Base-by-base conservation (phyloP, 1,284 basidiomycete genomes). In the Malassezia psittaci region DNA sequence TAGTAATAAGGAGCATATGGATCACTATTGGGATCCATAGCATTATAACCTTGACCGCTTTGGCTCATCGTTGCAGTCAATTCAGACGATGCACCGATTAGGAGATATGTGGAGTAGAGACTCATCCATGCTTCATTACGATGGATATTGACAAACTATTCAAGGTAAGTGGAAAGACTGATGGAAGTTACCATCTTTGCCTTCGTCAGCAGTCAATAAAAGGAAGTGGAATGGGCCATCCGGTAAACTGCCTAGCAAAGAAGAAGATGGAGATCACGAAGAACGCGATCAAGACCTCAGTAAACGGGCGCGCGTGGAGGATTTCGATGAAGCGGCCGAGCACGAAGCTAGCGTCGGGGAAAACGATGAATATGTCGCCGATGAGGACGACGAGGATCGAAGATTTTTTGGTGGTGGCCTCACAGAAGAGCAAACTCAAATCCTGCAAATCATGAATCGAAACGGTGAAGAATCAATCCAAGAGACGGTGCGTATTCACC, bases 71-170 rank as follows among this genome's bases (percentile, higher is more conserved):
- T 45, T 19, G 41, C 43, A 18, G 16, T 42, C 12, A 18, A 32
- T 29, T 24, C 43, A 32, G 11, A 34, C 43, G 29, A 34, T 45
- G 43, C 43, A 34, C 43, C 7, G 8, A 16, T n/a, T 46, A n/a
- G 43, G 43, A 34, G 24, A 32, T 45, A 45, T 24, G 41, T 45
- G 43, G 21, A 45, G 10, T 34, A 29, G 42, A 10, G 24, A 7
- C 24, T 29, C 24, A 3, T 32, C 10, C 16, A 32, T 34, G 43
- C 18, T 9, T 13, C 43, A 15, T 19, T 34, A 36, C 35, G 13
- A 73, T 73, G 70, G 69, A 73, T 43, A 64, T 73, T 29, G 65
- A 63, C 51, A 73, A 71, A 59, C 61, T 73, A 18, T 73, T 73
- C 60, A 69, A 73, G 56, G 62, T 62, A 41, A 34, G 63, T 43